Percentiles rank a stretch among this genome's conserved stretches.
Evolutionary conservation across 257 asterid genomes (phyloP).

Genomic region (Eucommia ulmoides): DNA sequence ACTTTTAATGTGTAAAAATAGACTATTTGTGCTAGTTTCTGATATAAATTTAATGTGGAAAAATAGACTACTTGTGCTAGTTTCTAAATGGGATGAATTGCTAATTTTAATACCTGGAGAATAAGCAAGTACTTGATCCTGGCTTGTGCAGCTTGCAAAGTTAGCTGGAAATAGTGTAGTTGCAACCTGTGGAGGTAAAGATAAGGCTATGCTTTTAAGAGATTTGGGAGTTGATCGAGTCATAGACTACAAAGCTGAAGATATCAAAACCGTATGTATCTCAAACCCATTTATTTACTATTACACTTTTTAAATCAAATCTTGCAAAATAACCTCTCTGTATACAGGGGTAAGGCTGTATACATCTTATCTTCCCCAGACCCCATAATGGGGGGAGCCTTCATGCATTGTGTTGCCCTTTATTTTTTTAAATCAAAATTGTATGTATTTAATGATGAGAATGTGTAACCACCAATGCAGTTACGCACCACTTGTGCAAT

Average conservation of each 20-base stretch:
- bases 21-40: too few relatives aligned
- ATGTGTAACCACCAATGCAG: not conserved
- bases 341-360: not conserved
- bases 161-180: conserved; percentile 82
- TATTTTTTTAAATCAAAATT: too few relatives aligned
- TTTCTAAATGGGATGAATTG: too few relatives aligned
- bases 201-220: conserved; percentile 71
- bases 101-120: too few relatives aligned
- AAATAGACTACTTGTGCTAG: too few relatives aligned
- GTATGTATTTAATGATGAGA: not conserved
- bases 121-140: conserved; percentile 12
- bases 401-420: not conserved
- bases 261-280: conserved; percentile 57
- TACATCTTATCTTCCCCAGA: not conserved
- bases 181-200: conserved; percentile 94
- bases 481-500: not conserved
- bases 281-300: not conserved
- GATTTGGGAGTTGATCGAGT: conserved; percentile 89
- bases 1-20: not conserved
- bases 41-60: too few relatives aligned
- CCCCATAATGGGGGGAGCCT: not conserved
- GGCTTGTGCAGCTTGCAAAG: conserved; percentile 69
- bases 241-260: conserved; percentile 75
- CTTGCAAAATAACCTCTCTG: too few relatives aligned
- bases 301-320: conserved; percentile 1